A percentile compares a stretch with the other conserved stretches of the same genome.
These are phyloP conservation scores for Ustilago nuda DNA, from an alignment of 1,284 basidiomycete species.

Conservation along the genomic window DNA sequence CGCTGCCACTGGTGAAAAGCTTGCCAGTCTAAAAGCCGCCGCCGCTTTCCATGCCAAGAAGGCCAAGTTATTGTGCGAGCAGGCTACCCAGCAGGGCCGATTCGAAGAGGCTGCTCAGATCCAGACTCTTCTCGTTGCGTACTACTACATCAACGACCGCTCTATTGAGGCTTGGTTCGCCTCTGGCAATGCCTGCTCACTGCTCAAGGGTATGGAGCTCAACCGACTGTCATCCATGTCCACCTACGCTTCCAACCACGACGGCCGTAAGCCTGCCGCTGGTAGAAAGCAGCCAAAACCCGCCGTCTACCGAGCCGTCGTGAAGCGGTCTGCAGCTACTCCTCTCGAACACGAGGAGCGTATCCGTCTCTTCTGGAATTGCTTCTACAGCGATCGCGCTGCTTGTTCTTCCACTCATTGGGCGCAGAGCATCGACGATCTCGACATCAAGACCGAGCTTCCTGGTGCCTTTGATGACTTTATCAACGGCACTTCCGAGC, in stretches of 20 bases:
- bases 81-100: conserved; percentile 34
- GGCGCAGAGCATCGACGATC: conserved; percentile 52
- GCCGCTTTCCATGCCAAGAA: conserved; percentile 52
- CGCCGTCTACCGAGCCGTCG: conserved; percentile 33
- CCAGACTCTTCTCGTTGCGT: conserved; percentile 39
- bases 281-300: conserved; percentile 37
- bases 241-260: conserved; percentile 14
- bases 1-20: conserved; percentile 35
- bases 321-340: conserved; percentile 23
- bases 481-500: conserved; percentile 31
- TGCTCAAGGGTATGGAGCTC: conserved; percentile 52
- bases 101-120: conserved; percentile 54
- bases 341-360: conserved; percentile 52
- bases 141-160: conserved; percentile 54
- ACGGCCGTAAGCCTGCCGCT: conserved; percentile 9
- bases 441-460: conserved; percentile 52
- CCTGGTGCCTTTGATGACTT: conserved; percentile 55
- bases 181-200: conserved; percentile 27
- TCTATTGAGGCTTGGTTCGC: conserved; percentile 59
- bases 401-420: conserved; percentile 55
- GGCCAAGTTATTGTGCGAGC: conserved; percentile 37
- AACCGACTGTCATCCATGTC: conserved; percentile 44
- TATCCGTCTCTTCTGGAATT: conserved; percentile 53
- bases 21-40: conserved; percentile 40
- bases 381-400: conserved; percentile 51